Percentiles rank a stretch among this genome's conserved stretches.
These are phyloP conservation scores for Botrytis aclada DNA, from an alignment of 2,329 filamentous ascomycete genomes.

Conservation along the genomic window DNA sequence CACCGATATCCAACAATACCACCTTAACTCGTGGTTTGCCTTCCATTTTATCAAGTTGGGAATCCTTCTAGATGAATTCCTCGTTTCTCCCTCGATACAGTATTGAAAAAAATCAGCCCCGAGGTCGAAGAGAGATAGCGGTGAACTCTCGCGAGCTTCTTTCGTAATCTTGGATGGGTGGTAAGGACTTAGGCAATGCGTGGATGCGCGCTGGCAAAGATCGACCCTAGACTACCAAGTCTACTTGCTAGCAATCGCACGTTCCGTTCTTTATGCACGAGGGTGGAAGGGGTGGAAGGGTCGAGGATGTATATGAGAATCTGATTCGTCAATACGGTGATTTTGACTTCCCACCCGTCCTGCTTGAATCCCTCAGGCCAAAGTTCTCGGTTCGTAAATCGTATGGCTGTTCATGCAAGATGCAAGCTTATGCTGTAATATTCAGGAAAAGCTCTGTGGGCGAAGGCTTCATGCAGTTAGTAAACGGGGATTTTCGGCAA, in stretches of 20 bases:
- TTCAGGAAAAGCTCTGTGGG: neutral
- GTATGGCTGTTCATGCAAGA: conserved; percentile 7
- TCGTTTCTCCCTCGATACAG: neutral
- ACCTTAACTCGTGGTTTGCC: conserved; percentile 22
- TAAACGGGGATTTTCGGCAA: neutral
- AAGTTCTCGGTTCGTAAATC: neutral
- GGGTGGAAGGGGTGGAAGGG: neutral
- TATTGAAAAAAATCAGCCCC: conserved; percentile 1
- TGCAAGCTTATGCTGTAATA: neutral
- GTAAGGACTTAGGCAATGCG: neutral
- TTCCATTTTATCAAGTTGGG: neutral
- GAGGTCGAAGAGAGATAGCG: conserved; percentile 11
- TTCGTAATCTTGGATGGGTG: conserved; percentile 3
- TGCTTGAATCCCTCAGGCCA: neutral
- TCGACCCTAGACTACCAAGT: conserved; percentile 2
- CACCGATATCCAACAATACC: conserved; percentile 39
- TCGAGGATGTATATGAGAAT: neutral
- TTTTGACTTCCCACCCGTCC: neutral
- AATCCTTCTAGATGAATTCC: neutral
- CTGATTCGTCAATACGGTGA: neutral
- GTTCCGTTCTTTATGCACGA: neutral
- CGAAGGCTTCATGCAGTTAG: conserved; percentile 1
- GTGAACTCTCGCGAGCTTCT: conserved; percentile 6
- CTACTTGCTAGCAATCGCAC: neutral
- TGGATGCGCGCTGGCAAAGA: conserved; percentile 12